Conservation (phyloP, 768 basidiomycete species). For the Boletus pseudo-olivaceus region DNA sequence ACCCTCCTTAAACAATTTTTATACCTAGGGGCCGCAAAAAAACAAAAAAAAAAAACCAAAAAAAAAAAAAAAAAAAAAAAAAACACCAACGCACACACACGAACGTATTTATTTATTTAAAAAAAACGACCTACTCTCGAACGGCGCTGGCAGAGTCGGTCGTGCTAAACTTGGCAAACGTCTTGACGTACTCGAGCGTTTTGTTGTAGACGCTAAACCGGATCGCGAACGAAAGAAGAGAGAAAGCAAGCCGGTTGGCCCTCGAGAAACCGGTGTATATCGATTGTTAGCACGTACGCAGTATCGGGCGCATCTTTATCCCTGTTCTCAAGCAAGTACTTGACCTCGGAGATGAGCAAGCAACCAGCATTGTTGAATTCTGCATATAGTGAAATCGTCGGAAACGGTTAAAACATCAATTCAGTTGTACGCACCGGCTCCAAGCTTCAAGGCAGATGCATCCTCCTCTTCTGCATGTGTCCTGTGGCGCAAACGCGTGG, state of each 20-base stretch:
- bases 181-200: conserved; percentile 87
- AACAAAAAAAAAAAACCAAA: no score
- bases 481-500: conserved; percentile 60
- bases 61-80: no score
- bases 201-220: conserved; percentile 81
- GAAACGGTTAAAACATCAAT: neutral
- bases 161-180: conserved; percentile 86
- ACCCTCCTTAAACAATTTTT: no score
- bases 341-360: conserved; percentile 88
- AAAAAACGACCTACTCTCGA: conserved; percentile 65
- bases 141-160: conserved; percentile 82
- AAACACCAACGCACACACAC: neutral
- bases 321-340: conserved; percentile 82
- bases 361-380: conserved; percentile 93
- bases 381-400: conserved; percentile 23
- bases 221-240: neutral
- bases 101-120: neutral
- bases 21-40: no score
- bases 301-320: conserved; percentile 88
- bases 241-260: neutral
- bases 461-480: conserved; percentile 76
- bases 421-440: conserved; percentile 46
- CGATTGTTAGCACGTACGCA: conserved; percentile 45
- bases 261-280: neutral
- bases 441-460: conserved; percentile 79